Percentiles rank a stretch among this genome's conserved stretches.
Conservation (phyloP, 2,329 filamentous ascomycete genomes). For the Aspergillus sergii region DNA sequence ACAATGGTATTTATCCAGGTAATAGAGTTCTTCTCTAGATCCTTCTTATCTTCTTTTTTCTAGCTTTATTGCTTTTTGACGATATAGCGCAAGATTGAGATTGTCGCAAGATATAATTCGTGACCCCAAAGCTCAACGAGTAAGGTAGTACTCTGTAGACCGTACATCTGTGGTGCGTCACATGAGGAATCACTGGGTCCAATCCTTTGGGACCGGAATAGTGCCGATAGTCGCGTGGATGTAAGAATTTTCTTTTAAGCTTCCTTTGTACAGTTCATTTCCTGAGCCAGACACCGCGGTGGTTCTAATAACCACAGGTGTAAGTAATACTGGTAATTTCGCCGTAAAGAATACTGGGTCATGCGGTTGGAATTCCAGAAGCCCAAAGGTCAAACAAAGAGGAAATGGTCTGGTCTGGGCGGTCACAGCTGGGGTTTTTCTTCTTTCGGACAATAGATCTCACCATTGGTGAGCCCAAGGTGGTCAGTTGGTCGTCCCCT, state of each 20-base stretch:
- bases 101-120: not conserved
- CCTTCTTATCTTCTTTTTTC: not conserved
- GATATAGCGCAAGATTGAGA: not conserved
- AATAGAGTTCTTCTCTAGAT: not conserved
- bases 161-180: not conserved
- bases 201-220: conserved; percentile 3
- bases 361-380: not conserved
- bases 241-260: conserved; percentile 2
- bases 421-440: conserved; percentile 5
- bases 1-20: not conserved
- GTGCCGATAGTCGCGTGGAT: conserved; percentile 1
- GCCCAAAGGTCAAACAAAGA: not conserved
- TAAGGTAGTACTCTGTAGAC: not conserved
- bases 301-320: not conserved
- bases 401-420: not conserved
- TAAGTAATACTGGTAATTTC: not conserved
- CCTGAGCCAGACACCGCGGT: not conserved
- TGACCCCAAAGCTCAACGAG: not conserved
- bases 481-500: not conserved
- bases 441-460: not conserved
- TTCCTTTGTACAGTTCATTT: conserved; percentile 1
- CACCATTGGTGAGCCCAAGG: not conserved
- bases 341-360: not conserved
- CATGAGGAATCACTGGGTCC: conserved; percentile 4
- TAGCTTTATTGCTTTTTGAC: not conserved